phyloP scores from a whole-genome alignment of 345 rosid species.

The Brassica napus region DNA sequence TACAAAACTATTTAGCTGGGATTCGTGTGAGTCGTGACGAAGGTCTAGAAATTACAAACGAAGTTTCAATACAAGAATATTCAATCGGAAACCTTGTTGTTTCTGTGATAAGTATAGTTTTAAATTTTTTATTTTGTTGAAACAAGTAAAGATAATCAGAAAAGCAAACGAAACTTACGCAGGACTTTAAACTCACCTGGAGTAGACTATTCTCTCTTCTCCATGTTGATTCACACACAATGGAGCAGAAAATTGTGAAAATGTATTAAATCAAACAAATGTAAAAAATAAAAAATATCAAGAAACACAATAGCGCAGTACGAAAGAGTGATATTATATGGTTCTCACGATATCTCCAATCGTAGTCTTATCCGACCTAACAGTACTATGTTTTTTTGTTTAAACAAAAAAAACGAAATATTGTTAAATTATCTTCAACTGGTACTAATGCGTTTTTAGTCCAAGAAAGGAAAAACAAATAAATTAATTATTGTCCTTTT shows the following conservation, averaged over 20 bases:
- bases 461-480: background rate
- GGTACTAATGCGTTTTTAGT: background rate
- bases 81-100: background rate
- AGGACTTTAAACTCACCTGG: slow-evolving; percentile 20
- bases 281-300: background rate
- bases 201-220: slow-evolving; percentile 10
- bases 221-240: slow-evolving; percentile 11
- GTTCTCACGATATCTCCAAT: slow-evolving; percentile 24
- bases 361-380: slow-evolving; percentile 28
- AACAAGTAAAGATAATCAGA: background rate
- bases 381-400: slow-evolving; percentile 12
- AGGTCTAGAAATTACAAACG: slow-evolving; percentile 26
- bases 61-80: slow-evolving; percentile 27
- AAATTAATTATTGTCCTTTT: background rate
- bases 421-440: background rate
- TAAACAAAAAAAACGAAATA: slow-evolving; percentile 4
- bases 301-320: background rate
- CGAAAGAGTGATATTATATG: slow-evolving; percentile 11
- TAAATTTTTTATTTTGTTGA: background rate
- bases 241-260: background rate
- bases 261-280: background rate
- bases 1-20: slow-evolving; percentile 9
- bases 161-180: background rate
- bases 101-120: background rate
- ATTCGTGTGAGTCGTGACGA: slow-evolving; percentile 12